phyloP scores from a whole-genome alignment of 371 early-diverging fungal genomes.

The Nosema muscidifuracis region DNA sequence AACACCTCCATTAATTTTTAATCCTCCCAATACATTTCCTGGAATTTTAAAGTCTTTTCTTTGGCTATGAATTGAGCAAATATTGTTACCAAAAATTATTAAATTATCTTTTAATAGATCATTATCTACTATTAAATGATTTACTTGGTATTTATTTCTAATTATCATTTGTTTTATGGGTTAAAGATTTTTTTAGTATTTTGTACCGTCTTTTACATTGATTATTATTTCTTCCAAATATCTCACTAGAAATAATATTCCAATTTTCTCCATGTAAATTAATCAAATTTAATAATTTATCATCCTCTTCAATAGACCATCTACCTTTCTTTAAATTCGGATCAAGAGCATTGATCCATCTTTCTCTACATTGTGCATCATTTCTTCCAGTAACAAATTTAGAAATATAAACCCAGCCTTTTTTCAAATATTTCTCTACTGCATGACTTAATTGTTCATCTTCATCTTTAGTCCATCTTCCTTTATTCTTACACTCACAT shows the following conservation, averaged over 20 bases:
- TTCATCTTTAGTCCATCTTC: constrained; percentile 70
- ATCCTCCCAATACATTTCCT: too few species aligned
- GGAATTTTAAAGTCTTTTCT: too few species aligned
- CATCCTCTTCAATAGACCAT: constrained; percentile 46
- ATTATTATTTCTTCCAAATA: constrained; percentile 21
- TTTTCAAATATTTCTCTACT: not conserved
- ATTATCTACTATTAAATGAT: too few species aligned
- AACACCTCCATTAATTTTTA: too few species aligned
- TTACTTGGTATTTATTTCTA: too few species aligned
- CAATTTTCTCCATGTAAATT: constrained; percentile 8
- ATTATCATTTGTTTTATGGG: too few species aligned
- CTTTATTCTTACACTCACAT: constrained; percentile 59
- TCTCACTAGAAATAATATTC: constrained; percentile 19
- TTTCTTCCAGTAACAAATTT: not conserved
- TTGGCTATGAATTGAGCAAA: too few species aligned
- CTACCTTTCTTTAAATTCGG: constrained; percentile 12
- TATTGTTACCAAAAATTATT: too few species aligned
- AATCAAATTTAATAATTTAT: not conserved
- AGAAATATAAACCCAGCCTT: constrained; percentile 3
- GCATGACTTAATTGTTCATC: constrained; percentile 61
- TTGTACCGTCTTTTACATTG: constrained; percentile 45
- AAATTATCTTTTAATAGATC: too few species aligned
- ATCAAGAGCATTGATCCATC: constrained; percentile 7
- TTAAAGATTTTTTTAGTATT: not conserved
- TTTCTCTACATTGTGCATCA: constrained; percentile 30